Evolutionary conservation across 805 yeast species (phyloP), one percentile per base, ranked within the genome.

Genomic region (Blastobotrys peoriensis): DNA sequence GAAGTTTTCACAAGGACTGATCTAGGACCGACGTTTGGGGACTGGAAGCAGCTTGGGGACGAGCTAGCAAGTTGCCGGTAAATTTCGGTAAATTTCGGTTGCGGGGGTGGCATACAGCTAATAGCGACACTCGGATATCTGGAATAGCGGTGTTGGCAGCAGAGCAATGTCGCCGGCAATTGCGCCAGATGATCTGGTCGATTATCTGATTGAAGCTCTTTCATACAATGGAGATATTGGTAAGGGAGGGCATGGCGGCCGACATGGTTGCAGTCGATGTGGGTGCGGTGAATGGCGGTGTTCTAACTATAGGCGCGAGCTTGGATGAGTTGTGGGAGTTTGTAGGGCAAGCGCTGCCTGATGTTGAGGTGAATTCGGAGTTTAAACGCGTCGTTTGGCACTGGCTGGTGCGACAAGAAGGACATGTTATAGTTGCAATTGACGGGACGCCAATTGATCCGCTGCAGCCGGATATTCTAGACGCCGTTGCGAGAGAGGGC

Each of bases 151-250:
- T n/a, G n/a, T n/a, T n/a, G n/a, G n/a, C n/a, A n/a, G n/a, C n/a
- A n/a, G n/a, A n/a, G n/a, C n/a, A n/a, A n/a, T n/a, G n/a, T n/a
- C n/a, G n/a, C n/a, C 27, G 40, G 44, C 38, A 25, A 28, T 46
- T 23, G 41, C 62, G 9, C 59, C 60, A 6, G 64, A 61, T 43
- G 63, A 60, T 44, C 40, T 60, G 18, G 57, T 59, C 33, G 60
- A 54, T 36, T 45, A 51, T 47, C 33, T 56, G 25, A 45, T 60
- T 19, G 64, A 62, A 45, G 47, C 49, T 33, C 36, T 62, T 33
- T 63, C 65, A 9, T 48, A 53, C 34, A 57, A 57, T 41, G 66
- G 64, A 5, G 55, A 52, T 38, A 50, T 51, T 25, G 65, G 65
- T 61, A 48, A 20, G 59, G 40, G 21, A 10, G 34, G 16, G 16